These are phyloP conservation scores for Protostelium mycophagum DNA, from an alignment of 78 protist genomes.

Conservation along the genomic window DNA sequence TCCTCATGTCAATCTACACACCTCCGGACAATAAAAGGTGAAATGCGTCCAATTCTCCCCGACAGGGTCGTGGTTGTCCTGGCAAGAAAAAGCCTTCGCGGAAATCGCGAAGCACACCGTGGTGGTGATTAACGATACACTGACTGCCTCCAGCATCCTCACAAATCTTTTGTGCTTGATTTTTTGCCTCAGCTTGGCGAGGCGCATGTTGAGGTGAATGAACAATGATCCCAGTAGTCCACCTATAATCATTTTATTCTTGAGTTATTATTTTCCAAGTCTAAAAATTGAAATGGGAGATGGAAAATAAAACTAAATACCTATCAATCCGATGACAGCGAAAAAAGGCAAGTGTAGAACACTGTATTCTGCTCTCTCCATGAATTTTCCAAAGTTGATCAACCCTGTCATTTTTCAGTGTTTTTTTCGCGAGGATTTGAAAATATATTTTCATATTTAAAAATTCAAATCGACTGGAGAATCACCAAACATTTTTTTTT, in stretches of 20 bases:
- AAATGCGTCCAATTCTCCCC: not conserved
- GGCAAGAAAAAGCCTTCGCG: not conserved
- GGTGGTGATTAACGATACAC: not conserved
- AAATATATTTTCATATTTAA: no score
- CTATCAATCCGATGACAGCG: not conserved
- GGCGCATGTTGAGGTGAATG: slow-evolving; percentile 21
- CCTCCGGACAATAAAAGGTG: not conserved
- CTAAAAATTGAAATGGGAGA: not conserved
- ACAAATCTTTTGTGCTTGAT: slow-evolving; percentile 2
- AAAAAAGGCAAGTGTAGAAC: not conserved
- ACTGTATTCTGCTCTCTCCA: not conserved
- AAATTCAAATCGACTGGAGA: no score
- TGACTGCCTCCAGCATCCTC: not conserved
- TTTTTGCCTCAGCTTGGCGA: slow-evolving; percentile 20
- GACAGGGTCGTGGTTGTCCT: not conserved
- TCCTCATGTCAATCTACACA: not conserved
- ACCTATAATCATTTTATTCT: slow-evolving; percentile 2
- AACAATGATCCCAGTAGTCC: slow-evolving; percentile 53
- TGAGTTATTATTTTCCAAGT: no score
- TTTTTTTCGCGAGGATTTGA: not conserved
- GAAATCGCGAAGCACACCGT: not conserved
- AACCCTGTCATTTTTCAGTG: not conserved
- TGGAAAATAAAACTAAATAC: not conserved
- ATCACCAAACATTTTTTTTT: no score
- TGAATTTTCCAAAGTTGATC: not conserved